These are phyloP conservation scores for Pythium myriotylum DNA, from an alignment of 352 stramenopile genomes.

Conservation along the genomic window DNA sequence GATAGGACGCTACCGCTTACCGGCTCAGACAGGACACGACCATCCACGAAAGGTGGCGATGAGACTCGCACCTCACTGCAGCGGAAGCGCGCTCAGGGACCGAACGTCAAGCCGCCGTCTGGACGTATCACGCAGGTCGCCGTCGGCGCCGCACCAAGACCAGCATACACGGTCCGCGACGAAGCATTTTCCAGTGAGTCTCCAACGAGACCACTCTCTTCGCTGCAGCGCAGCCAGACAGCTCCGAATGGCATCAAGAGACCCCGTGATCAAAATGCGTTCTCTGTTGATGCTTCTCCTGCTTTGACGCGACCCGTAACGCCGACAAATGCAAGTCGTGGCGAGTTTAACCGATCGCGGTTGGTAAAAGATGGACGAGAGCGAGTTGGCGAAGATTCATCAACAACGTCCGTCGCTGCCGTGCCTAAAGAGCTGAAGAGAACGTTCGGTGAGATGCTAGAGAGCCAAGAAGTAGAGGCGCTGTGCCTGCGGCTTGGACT, in stretches of 20 bases:
- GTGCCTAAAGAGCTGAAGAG: not conserved
- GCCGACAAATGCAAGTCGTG: not conserved
- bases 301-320: no score
- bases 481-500: constrained; percentile 25
- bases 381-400: not conserved
- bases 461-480: constrained; percentile 15
- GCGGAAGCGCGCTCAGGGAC: not conserved
- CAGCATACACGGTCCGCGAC: not conserved
- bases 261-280: not conserved
- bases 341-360: no score
- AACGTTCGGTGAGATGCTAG: constrained; percentile 27
- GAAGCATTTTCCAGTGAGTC: not conserved
- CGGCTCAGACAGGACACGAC: not conserved
- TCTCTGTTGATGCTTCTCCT: no score
- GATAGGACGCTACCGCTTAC: not conserved
- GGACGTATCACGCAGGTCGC: not conserved
- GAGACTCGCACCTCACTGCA: not conserved
- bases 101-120: not conserved
- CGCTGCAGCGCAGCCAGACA: constrained; percentile 19
- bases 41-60: not conserved
- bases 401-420: not conserved
- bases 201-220: not conserved
- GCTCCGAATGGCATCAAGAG: constrained; percentile 8
- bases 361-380: not conserved
- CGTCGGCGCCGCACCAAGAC: not conserved